Base-by-base conservation (phyloP, 768 basidiomycete genomes). In the Xerocomus spinulosus region DNA sequence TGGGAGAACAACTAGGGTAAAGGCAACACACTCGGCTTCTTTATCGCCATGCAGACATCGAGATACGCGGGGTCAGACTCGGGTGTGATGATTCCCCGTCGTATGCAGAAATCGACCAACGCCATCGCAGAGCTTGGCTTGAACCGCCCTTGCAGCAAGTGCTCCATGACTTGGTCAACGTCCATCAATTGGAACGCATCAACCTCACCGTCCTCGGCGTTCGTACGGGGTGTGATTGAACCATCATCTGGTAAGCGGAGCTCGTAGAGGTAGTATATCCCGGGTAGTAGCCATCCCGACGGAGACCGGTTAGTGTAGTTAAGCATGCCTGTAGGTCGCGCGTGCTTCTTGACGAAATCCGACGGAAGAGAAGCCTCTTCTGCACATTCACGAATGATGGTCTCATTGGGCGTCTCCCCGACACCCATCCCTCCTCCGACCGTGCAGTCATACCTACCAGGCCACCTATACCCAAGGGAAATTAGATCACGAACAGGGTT, bases 241-340 rank as follows among this genome's bases (percentile, higher is more conserved):
- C 62, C 62, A 47, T 74, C 65, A 6, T 58, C 44, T 0, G 70
- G 73, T 10, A 76, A 60, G 12, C 67, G 65, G 10, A 76, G 65
- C 30, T 76, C 74, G 42, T 70, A 76, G 29, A 72, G 66, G 48
- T 73, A 71, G 53, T 76, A 76, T 17, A 73, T 57, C 18, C 72
- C 72, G 5, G 75, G 75, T n/a, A 76, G 55, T 15, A 74, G 61
- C 72, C 72, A 76, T 33, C 64, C 64, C 15, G 66, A 57, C 7
- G 71, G 72, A 0, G 73, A 74, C 15, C 71, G 74, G 46, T 74
- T 72, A 43, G 64, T 66, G 55, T 62, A 76, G 18, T 69, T 66
- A 17, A 75, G 56, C 39, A 68, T 62, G 17, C 74, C 74, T 7
- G 64, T 67, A 4, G 68, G 57, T 10, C 64, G 65, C 21, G 63